Conservation (phyloP, 352 stramenopile genomes). For the Pythium brachiatum region DNA sequence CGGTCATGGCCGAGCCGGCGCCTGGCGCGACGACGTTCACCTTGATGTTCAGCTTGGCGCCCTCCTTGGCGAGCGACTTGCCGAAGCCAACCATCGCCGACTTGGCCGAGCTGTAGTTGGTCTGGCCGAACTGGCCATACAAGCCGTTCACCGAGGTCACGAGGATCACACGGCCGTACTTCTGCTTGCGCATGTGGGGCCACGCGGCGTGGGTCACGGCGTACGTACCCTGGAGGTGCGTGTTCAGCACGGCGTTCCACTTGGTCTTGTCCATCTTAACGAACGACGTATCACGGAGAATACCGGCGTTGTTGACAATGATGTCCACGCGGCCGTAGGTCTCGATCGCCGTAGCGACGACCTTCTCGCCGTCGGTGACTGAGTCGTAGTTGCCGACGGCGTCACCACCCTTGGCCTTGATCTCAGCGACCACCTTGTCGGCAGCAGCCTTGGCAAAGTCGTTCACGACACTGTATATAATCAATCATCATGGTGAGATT, state of each 20-base stretch:
- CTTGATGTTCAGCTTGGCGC: constrained; percentile 79
- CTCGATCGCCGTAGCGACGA: constrained; percentile 71
- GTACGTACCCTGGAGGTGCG: constrained; percentile 84
- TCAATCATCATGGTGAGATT: too few species aligned
- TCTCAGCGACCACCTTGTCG: constrained; percentile 75
- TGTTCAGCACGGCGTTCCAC: constrained; percentile 83
- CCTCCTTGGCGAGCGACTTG: constrained; percentile 89
- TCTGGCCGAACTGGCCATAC: constrained; percentile 91
- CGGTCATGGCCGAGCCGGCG: constrained; percentile 87
- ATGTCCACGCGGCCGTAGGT: constrained; percentile 78
- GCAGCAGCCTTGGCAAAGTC: constrained; percentile 64
- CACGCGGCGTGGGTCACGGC: constrained; percentile 82
- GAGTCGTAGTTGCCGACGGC: constrained; percentile 84
- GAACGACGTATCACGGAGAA: constrained; percentile 91
- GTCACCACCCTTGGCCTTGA: constrained; percentile 73
- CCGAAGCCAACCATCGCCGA: constrained; percentile 92
- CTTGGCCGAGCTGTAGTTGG: constrained; percentile 91
- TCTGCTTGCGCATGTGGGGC: constrained; percentile 86
- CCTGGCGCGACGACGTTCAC: constrained; percentile 87
- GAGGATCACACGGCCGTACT: constrained; percentile 88
- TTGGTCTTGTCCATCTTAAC: constrained; percentile 88
- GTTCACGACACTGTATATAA: constrained; percentile 58
- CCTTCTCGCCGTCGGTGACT: constrained; percentile 80
- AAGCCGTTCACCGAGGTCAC: constrained; percentile 85
- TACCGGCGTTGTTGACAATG: constrained; percentile 93